Percentiles rank a stretch among this genome's conserved stretches.
phyloP scores from a whole-genome alignment of 768 basidiomycete species.

The Pseudohyphozyma bogoriensis region DNA sequence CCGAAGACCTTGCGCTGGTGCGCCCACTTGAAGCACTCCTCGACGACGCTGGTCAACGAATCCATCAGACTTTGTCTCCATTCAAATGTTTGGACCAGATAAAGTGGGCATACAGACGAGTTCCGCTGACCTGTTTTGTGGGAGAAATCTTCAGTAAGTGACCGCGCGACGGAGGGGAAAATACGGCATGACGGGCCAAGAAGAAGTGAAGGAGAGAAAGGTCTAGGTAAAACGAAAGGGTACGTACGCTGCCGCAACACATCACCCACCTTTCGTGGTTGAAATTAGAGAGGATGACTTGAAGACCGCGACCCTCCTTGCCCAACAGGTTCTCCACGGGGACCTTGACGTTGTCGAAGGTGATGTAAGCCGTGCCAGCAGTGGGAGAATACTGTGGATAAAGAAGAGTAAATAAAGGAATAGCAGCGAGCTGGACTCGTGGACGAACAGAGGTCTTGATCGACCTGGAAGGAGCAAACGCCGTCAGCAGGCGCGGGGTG shows the following conservation, averaged over 20 bases:
- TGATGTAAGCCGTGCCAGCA: constrained; percentile 33
- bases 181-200: background rate
- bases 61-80: too few species aligned
- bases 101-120: too few species aligned
- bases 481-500: too few species aligned
- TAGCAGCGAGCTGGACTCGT: background rate
- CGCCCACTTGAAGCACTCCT: constrained; percentile 29
- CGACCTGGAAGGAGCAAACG: too few species aligned
- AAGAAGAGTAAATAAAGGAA: background rate
- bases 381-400: constrained; percentile 21
- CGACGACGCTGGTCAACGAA: background rate
- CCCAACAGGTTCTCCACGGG: constrained; percentile 35
- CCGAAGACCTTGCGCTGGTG: constrained; percentile 28
- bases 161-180: too few species aligned
- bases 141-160: too few species aligned
- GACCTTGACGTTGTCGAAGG: constrained; percentile 32
- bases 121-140: too few species aligned
- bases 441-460: constrained; percentile 24
- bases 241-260: constrained; percentile 23
- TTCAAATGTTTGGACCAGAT: too few species aligned
- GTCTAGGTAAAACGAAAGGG: constrained; percentile 15
- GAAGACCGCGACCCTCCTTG: constrained; percentile 29
- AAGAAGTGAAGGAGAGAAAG: background rate
- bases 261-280: constrained; percentile 29
- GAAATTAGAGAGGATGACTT: constrained; percentile 34